Conservation (phyloP, 257 asterid genomes). For the Solanum paucissectum region DNA sequence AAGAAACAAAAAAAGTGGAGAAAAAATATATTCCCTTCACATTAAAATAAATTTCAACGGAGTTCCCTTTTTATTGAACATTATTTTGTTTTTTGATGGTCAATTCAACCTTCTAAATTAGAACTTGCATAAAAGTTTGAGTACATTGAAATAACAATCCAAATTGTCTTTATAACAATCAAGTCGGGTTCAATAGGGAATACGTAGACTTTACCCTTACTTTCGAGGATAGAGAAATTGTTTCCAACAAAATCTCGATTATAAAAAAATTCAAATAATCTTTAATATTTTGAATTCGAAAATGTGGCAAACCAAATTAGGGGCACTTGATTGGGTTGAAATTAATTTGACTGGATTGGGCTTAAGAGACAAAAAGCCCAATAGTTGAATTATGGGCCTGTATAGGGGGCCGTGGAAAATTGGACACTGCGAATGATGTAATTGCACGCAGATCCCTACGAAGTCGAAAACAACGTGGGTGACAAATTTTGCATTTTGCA, state of each 20-base stretch:
- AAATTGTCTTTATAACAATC: background rate
- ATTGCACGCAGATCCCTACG: background rate
- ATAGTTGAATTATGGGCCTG: background rate
- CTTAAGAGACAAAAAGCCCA: background rate
- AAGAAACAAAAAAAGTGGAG: background rate
- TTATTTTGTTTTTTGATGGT: background rate
- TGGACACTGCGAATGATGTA: background rate
- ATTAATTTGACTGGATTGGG: background rate
- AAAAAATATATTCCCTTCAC: background rate
- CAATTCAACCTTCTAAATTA: background rate
- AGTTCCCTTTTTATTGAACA: background rate
- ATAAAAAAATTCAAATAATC: background rate
- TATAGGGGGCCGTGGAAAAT: background rate
- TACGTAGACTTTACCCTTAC: background rate
- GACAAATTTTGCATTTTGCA: background rate
- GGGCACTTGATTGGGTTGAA: background rate
- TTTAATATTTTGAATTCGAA: background rate
- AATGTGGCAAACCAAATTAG: background rate
- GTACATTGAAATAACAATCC: background rate
- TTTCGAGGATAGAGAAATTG: rapidly evolving
- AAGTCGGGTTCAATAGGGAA: background rate
- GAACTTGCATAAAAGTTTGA: background rate
- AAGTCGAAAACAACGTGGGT: background rate
- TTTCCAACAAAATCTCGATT: background rate
- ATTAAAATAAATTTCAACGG: background rate